phyloP scores from a whole-genome alignment of 2,329 filamentous ascomycete species.

The Sporothrix euskadiensis region DNA sequence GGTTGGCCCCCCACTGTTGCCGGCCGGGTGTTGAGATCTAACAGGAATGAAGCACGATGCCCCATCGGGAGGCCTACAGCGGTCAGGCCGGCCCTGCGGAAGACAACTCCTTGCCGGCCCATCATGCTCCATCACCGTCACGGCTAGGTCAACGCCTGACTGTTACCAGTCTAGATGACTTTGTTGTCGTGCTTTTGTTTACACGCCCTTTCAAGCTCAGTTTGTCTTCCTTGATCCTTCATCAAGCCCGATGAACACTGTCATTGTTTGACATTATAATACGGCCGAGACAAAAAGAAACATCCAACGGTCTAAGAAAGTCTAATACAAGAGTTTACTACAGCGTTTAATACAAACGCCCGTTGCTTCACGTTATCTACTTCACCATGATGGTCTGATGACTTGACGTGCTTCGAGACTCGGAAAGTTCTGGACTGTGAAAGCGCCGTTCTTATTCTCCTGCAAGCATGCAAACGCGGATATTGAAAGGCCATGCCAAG shows the following conservation, averaged over 20 bases:
- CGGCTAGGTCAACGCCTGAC: neutral
- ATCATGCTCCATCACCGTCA: neutral
- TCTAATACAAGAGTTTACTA: too few relatives aligned
- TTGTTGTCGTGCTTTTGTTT: neutral
- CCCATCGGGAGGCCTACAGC: neutral
- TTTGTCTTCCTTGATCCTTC: neutral
- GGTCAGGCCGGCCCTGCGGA: too few relatives aligned
- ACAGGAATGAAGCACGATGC: neutral
- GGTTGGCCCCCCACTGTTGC: neutral
- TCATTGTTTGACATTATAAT: neutral
- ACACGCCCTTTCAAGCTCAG: neutral
- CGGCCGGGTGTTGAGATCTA: neutral
- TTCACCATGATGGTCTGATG: neutral
- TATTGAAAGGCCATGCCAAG: neutral
- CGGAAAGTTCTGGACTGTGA: neutral
- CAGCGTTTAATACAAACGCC: neutral
- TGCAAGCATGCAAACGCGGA: neutral
- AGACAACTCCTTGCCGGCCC: too few relatives aligned
- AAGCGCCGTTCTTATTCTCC: neutral
- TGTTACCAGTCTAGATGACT: neutral
- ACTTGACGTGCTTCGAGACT: neutral
- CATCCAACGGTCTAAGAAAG: too few relatives aligned
- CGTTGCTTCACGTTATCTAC: neutral
- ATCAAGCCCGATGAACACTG: neutral
- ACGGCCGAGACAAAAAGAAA: neutral